phyloP scores from a whole-genome alignment of 768 basidiomycete genomes.

The Mycena crocata region DNA sequence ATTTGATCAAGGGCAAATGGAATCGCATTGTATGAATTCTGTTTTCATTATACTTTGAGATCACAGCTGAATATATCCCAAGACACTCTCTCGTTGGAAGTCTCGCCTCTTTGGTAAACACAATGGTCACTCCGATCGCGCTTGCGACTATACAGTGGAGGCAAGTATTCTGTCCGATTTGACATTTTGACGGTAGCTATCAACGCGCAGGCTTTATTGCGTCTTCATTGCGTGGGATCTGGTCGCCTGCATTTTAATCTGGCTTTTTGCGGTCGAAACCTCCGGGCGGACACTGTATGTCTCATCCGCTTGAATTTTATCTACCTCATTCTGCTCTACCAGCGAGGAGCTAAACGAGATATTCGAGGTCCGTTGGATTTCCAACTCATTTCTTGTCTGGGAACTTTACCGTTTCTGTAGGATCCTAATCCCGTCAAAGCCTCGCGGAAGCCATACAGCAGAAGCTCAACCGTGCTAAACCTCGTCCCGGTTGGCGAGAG shows the following conservation, averaged over 20 bases:
- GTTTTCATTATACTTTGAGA: constrained; percentile 16
- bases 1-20: constrained; percentile 61
- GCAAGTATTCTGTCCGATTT: not conserved
- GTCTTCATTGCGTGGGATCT: constrained; percentile 42
- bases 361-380: constrained; percentile 23
- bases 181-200: not conserved
- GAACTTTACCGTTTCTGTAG: not conserved
- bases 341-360: constrained; percentile 41
- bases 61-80: not conserved
- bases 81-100: constrained; percentile 58
- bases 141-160: constrained; percentile 51
- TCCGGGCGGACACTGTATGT: constrained; percentile 37
- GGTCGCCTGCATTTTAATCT: constrained; percentile 37
- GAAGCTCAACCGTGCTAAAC: not conserved
- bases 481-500: not conserved
- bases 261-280: constrained; percentile 38
- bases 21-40: constrained; percentile 62
- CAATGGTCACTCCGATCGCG: constrained; percentile 61
- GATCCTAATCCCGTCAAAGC: constrained; percentile 11
- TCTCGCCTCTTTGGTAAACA: constrained; percentile 60
- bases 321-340: not conserved
- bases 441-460: constrained; percentile 1
- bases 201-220: constrained; percentile 30
- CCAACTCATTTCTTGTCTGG: not conserved
- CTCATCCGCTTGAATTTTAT: not conserved